phyloP scores from a whole-genome alignment of 1,284 basidiomycete species.

The Serendipita sp. region DNA sequence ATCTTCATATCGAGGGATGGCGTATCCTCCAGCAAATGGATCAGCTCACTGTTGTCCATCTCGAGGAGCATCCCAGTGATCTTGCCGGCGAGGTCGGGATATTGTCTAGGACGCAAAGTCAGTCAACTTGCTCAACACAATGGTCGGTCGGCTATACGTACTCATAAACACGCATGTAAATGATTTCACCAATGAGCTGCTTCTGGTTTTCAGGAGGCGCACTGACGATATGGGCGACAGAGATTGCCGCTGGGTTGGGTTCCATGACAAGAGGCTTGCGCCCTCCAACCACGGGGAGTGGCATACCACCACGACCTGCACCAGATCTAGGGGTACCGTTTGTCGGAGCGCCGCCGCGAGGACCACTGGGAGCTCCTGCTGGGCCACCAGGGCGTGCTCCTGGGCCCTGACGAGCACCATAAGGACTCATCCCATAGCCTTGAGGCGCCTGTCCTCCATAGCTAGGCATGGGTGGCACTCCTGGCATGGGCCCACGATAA shows the following conservation, averaged over 20 bases:
- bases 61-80: slow-evolving; percentile 96
- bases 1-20: slow-evolving; percentile 80
- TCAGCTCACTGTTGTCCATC: slow-evolving; percentile 88
- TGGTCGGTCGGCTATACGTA: slow-evolving; percentile 29
- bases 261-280: slow-evolving; percentile 23
- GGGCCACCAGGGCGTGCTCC: slow-evolving; percentile 44
- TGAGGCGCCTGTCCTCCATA: slow-evolving; percentile 60
- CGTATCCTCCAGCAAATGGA: slow-evolving; percentile 68
- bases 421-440: slow-evolving; percentile 60
- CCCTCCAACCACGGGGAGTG: slow-evolving; percentile 20
- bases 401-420: slow-evolving; percentile 56
- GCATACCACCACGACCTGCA: slow-evolving; percentile 18
- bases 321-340: slow-evolving; percentile 21
- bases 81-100: slow-evolving; percentile 86
- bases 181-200: slow-evolving; percentile 88
- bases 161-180: slow-evolving; percentile 78
- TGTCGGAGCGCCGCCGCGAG: slow-evolving; percentile 23
- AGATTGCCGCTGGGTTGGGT: slow-evolving; percentile 34
- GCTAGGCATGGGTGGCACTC: slow-evolving; percentile 72
- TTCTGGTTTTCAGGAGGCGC: slow-evolving; percentile 84
- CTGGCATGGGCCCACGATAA: slow-evolving; percentile 52
- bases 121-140: slow-evolving; percentile 11
- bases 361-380: slow-evolving; percentile 35
- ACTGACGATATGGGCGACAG: slow-evolving; percentile 47
- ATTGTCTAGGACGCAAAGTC: slow-evolving; percentile 19